phyloP scores from a whole-genome alignment of 2,329 filamentous ascomycete genomes.

The Monosporascus sp. region DNA sequence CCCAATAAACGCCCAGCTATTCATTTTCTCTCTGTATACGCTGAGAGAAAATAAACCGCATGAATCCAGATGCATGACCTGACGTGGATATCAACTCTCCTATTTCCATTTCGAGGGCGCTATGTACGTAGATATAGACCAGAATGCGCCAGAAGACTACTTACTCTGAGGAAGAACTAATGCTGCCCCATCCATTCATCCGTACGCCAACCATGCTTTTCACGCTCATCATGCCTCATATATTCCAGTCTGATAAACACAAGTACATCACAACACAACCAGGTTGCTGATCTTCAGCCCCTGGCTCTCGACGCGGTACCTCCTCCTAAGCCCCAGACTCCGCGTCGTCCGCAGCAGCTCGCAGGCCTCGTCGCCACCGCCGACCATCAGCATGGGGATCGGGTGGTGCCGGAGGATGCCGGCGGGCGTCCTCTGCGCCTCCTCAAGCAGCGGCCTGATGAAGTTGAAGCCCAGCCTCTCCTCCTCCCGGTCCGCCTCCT shows the following conservation, averaged over 20 bases:
- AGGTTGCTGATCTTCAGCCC: conserved; percentile 76
- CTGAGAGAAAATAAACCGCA: too few relatives aligned
- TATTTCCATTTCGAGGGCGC: too few relatives aligned
- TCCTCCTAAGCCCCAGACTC: conserved; percentile 68
- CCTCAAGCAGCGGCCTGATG: conserved; percentile 66
- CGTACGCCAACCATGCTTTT: too few relatives aligned
- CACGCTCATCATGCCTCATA: too few relatives aligned
- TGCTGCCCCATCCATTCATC: too few relatives aligned
- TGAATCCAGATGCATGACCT: too few relatives aligned
- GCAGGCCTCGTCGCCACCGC: conserved; percentile 63
- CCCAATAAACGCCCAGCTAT: too few relatives aligned
- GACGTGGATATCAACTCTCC: too few relatives aligned
- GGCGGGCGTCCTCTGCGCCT: conserved; percentile 63
- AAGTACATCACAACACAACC: conserved; percentile 50
- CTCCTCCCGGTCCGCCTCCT: conserved; percentile 24
- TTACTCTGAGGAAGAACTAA: too few relatives aligned
- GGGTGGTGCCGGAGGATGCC: conserved; percentile 66
- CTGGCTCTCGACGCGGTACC: conserved; percentile 77
- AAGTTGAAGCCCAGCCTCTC: conserved; percentile 25
- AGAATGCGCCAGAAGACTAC: too few relatives aligned
- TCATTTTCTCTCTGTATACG: too few relatives aligned
- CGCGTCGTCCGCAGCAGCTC: conserved; percentile 56
- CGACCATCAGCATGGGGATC: conserved; percentile 79
- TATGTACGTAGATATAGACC: too few relatives aligned
- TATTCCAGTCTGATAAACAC: not conserved